Evolutionary conservation across 768 basidiomycete species (phyloP), one percentile per base, ranked within the genome.

Genomic region (Rhizopogon sp.): DNA sequence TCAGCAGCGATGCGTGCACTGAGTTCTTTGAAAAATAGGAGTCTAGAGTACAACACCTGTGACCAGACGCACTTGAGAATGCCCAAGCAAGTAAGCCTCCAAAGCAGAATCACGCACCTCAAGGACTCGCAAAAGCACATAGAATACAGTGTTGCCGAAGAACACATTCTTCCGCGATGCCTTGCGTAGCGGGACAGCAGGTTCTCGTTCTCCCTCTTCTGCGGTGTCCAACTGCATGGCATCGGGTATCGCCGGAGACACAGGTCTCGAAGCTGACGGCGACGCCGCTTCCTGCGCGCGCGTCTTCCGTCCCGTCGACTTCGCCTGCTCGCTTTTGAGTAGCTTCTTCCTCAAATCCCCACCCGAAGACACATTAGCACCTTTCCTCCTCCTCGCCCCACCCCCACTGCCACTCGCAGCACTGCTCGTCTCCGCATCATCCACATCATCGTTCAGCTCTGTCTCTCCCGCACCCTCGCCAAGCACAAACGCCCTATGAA

Each of bases 101-200:
- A 25, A 40, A 28, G 17, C 2, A 35, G 7, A 11, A 14, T 14
- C 10, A 68, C 85, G 46, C 56, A 93, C 96, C 84, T 98, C 89
- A 41, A 98, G 69, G 47, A 95, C 74, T 35, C 96, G 83, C 62
- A 98, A 71, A 22, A 98, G 72, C 9, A 83, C 81, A 74, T 98
- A 99, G 64, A 92, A 92, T 22, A 84, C 78, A 17, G 90, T 93
- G 71, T 97, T 98, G 56, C 86, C 84, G 71, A 92, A 98, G 72
- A 98, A 93, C 37, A 84, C 79, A 44, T 70, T 74, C 53, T 80
- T 78, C 49, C 79, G 77, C 54, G 81, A 67, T 0, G 70, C 67
- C 0, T 59, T 56, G 17, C 69, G 65, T 50, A 69, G 67, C n/a
- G 67, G 68, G 17, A 52, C 39, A 33, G 39, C 7, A 6, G 37